These are phyloP conservation scores for Alternaria ventricosa DNA, from an alignment of 2,329 filamentous ascomycete genomes.

Conservation along the genomic window DNA sequence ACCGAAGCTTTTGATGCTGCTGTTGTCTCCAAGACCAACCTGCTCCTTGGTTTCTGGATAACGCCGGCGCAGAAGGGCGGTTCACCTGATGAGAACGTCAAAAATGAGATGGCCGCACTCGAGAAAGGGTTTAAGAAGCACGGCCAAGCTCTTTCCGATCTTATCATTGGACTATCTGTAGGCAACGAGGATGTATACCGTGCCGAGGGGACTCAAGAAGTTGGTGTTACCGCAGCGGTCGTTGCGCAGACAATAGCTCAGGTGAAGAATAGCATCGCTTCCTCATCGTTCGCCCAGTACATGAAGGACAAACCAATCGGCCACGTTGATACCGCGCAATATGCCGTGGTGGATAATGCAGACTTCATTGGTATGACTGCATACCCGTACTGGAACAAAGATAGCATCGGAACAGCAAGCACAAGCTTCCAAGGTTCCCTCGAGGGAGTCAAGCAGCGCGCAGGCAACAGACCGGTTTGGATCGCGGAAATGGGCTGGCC, in stretches of 20 bases:
- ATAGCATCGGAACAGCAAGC: conserved; percentile 49
- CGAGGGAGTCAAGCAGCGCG: conserved; percentile 25
- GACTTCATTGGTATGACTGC: conserved; percentile 45
- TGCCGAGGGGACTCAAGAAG: conserved; percentile 54
- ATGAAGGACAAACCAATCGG: conserved; percentile 51
- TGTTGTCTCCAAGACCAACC: conserved; percentile 38
- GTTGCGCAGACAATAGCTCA: conserved; percentile 63
- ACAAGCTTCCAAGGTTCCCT: conserved; percentile 35
- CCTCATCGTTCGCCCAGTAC: conserved; percentile 61
- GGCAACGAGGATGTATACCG: conserved; percentile 66
- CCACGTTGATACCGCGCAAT: conserved; percentile 40
- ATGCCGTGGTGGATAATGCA: conserved; percentile 30
- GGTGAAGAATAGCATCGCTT: conserved; percentile 57
- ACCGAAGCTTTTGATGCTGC: conserved; percentile 57
- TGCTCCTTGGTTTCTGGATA: conserved; percentile 45
- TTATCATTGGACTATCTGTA: conserved; percentile 46
- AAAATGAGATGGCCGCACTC: conserved; percentile 41
- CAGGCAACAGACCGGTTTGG: conserved; percentile 38
- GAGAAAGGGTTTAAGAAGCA: conserved; percentile 39
- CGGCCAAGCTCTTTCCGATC: conserved; percentile 58
- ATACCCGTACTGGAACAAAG: conserved; percentile 43
- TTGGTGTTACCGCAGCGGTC: conserved; percentile 66
- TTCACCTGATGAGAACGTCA: conserved; percentile 50
- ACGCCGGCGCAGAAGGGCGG: conserved; percentile 14
- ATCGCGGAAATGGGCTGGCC: conserved; percentile 48